phyloP scores from a whole-genome alignment of 306 rosid species.

The Prunus kanzakura region DNA sequence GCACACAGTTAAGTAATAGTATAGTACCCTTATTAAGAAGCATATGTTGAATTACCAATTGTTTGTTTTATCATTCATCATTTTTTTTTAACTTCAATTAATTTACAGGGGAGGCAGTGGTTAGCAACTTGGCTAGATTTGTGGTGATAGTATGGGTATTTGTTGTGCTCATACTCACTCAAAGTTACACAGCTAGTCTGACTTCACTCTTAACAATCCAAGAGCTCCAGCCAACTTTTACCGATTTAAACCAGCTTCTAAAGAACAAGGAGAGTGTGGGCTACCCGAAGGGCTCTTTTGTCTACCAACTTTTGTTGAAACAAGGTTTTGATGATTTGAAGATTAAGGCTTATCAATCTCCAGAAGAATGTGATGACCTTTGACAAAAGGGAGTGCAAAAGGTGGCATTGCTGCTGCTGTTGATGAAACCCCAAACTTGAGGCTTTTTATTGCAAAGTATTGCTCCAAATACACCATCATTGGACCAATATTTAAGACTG shows the following conservation, averaged over 20 bases:
- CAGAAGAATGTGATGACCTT: constrained; percentile 23
- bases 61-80: background rate
- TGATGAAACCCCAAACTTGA: constrained; percentile 32
- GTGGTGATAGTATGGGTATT: constrained; percentile 65
- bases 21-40: background rate
- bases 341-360: constrained; percentile 20
- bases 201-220: constrained; percentile 58
- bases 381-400: constrained; percentile 23
- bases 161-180: constrained; percentile 60
- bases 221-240: constrained; percentile 39
- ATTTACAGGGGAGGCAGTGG: constrained; percentile 52
- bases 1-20: constrained; percentile 41
- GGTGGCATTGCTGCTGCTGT: constrained; percentile 47
- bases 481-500: constrained; percentile 26
- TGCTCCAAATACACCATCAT: constrained; percentile 39
- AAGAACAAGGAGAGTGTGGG: constrained; percentile 46
- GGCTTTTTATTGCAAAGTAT: constrained; percentile 25
- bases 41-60: background rate
- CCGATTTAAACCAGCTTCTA: constrained; percentile 36
- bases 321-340: constrained; percentile 36
- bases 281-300: constrained; percentile 45
- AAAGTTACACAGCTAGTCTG: constrained; percentile 72
- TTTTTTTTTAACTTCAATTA: background rate
- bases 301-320: constrained; percentile 25
- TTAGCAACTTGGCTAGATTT: constrained; percentile 57